Evolutionary conservation across 352 stramenopile genomes (phyloP), one percentile per base, ranked within the genome.

Genomic region (Plasmopara halstedii): DNA sequence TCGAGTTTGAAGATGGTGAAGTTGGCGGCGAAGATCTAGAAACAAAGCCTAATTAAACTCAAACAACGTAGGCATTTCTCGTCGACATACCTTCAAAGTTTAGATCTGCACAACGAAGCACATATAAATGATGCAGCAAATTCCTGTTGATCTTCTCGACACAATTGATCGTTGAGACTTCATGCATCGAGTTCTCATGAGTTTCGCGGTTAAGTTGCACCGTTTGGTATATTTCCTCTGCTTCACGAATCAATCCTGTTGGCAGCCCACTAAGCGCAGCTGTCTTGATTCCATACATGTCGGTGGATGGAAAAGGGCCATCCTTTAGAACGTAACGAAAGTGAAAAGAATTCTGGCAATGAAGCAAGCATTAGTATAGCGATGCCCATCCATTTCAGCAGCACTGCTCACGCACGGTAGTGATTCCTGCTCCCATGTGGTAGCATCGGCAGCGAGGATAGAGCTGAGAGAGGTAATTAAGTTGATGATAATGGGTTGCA

Each of bases 401-500:
- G 13, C 14, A 18, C 2, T n/a, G 35, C 3, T 8, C 32, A 61
- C 51, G n/a, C 43, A 87, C 79, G 42, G 59, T 61, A 43, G 65
- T 68, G 42, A 64, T 59, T 9, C 35, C 54, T 11, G 64, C 58
- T 29, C 70, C 68, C 58, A 94, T 71, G 41, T 92, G 79, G 37
- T 83, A 90, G 58, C 75, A 79, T 4, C 72, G 55, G 22, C 73
- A 83, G 23, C 77, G 74, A 14, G 65, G 56, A 56, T 90, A 94
- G 0, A 90, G 33, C 4, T 64, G 63, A 14, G 64, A 51, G 11
- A 96, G 64, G 14, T 54, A 50, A 44, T 83, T 86, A 9, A 95
- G 42, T 17, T 82, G 62, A 37, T 86, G 78, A 49, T 93, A 97
- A 53, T 97, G 89, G 0, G 89, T 97, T 18, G 86, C 83, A 50